Evolutionary conservation across 768 basidiomycete species (phyloP), one percentile per base, ranked within the genome.

Genomic region (Podaxis sp.): DNA sequence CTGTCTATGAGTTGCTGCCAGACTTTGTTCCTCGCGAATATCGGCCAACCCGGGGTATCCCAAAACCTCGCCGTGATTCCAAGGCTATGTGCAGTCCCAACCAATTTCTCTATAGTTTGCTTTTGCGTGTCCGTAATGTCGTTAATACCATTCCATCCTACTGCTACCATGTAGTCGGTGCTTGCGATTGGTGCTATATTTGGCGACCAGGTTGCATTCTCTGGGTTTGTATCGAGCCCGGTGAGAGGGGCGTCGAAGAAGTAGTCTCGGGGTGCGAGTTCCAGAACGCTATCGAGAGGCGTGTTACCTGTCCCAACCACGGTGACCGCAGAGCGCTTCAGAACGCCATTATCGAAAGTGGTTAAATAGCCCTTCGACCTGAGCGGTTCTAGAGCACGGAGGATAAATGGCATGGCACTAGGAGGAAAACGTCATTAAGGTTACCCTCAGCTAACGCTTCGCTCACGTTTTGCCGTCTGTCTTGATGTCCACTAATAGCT

Each of bases 251-350:
- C 83, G 66, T 85, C 82, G 69, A 81, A 83, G 70, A 85, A 84
- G 52, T 81, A 70, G 66, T 83, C 80, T 15, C 83, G 73, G 12
- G 80, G 79, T n/a, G 71, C 69, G 26, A 82, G 74, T 1, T 74
- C 77, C 65, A 78, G 75, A 54, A 84, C 76, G 9, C 72, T 75
- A 38, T 78, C 77, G 7, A 84, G 73, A 28, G 82, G 83, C 22
- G 82, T 79, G 69, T 83, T 83, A 11, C 83, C 83, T 13, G 82
- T 83, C 24, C 83, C 82, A 44, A 84, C 72, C 15, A 81, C 80
- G 19, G 78, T 77, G 24, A 85, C 68, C 2, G 75, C 72, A 17
- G 75, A 76, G 4, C 52, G 42, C 2, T 68, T 78, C 24, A 82
- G 67, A 1, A 66, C 72, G n/a, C 78, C 79, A 59, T 81, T 78